Evolutionary conservation across 129 eudicot species (phyloP), one percentile per base, ranked within the genome.

Genomic region (Lactuca sativa): DNA sequence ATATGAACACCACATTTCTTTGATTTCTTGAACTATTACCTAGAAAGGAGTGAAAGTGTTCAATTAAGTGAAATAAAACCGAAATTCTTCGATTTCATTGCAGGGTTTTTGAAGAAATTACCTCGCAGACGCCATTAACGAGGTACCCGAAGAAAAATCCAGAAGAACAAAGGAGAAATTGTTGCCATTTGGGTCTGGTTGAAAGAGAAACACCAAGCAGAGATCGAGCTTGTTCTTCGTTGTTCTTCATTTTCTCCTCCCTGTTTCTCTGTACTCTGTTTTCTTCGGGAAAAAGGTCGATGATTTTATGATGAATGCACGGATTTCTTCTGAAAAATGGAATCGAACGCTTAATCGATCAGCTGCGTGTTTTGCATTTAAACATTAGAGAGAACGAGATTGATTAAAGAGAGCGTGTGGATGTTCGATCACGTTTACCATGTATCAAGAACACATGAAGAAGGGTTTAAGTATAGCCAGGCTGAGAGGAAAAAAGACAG

Each of bases 121-220:
- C 96, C 91, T 88, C 96, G 41, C 96, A 88, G 33, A 88, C 63
- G 74, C 96, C 96, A 78, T 88, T 88, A 56, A 88, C 87, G 13
- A 88, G 91, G 68, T 85, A 88, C 13, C 96, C 95, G 66, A 88
- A 88, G 89, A 88, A 88, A 49, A 88, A 88, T 77, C 96, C 91
- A 66, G 91, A 82, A 71, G 96, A 88, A 62, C 96, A 88, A 16
- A 88, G 80, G 57, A 88, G 74, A 54, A 88, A 88, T 59, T 88
- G 96, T 55, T 88, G 84, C 89, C 91, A 88, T 73, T 49, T 85
- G 72, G 91, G 91, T 69, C 86, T 72, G 8, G 56, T 69, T 3
- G 91, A 54, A 6, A 88, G 77, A 6, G 85, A 77, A 32, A 88
- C 81, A 15, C 95, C 91, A 82, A 88, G 81, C 54, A 88, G 59